These are phyloP conservation scores for Lodderomyces metapsilosis DNA, from an alignment of 1,139 yeast species.

Conservation along the genomic window DNA sequence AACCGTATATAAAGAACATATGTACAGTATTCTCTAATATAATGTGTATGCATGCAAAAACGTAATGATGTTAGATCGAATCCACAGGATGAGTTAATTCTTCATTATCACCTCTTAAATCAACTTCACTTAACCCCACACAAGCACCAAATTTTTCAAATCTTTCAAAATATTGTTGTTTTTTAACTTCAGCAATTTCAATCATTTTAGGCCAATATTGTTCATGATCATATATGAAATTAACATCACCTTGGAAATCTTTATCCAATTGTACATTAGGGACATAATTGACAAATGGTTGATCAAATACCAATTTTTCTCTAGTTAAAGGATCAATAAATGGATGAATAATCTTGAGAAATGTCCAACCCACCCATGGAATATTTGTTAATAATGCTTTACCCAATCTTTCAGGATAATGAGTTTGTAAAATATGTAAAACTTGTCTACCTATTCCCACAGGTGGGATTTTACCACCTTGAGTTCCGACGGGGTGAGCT, in stretches of 20 bases:
- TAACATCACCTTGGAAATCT: conserved; percentile 43
- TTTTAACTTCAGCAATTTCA: conserved; percentile 37
- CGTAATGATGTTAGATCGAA: conserved; percentile 13
- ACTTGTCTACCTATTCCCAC: conserved; percentile 74
- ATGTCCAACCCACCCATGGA: conserved; percentile 50
- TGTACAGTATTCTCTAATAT: background rate
- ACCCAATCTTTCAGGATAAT: conserved; percentile 50
- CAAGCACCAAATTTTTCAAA: conserved; percentile 39
- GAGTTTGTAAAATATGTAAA: conserved; percentile 63
- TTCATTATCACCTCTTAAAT: conserved; percentile 61
- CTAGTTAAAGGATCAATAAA: conserved; percentile 51
- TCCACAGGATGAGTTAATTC: conserved; percentile 40
- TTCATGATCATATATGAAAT: conserved; percentile 44
- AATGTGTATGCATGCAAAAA: background rate
- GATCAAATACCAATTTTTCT: conserved; percentile 49
- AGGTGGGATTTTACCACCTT: conserved; percentile 76
- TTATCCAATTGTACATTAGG: conserved; percentile 47
- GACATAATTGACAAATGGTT: conserved; percentile 46
- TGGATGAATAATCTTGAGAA: conserved; percentile 47
- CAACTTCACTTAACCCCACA: conserved; percentile 61
- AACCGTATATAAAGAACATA: background rate
- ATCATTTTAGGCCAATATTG: conserved; percentile 46
- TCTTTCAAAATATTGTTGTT: conserved; percentile 33
- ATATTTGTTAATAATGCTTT: conserved; percentile 47
- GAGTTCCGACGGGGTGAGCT: conserved; percentile 47